Evolutionary conservation across 148 eudicot species (phyloP), one percentile per base, ranked within the genome.

Genomic region (Rhododendron ferrugineum): DNA sequence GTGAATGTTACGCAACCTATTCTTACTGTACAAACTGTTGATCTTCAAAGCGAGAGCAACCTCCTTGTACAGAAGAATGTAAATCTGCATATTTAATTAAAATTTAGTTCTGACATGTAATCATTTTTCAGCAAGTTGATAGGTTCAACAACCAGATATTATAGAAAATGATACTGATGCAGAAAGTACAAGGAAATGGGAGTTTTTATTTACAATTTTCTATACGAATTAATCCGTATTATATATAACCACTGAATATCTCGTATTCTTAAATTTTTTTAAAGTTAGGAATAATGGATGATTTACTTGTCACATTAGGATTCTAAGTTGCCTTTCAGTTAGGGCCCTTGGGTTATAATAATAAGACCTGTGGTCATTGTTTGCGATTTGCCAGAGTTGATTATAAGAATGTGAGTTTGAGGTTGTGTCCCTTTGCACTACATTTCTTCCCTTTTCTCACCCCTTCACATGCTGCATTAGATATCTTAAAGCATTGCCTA

Each of bases 1-100:
- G 79, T 96, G 99, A 85, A 96, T 96, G 88, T 86, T 88, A 28
- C 95, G 94, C 79, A 96, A 93, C 87, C 88, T 95, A 87, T 91
- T 92, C 93, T 96, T 96, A 90, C 99, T 96, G 89, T 96, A 93
- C 75, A 92, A 95, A 84, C 99, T 96, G 87, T 96, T 96, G 78
- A 96, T 96, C 92, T 96, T 96, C 87, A 96, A 86, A 80, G 99
- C 99, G 52, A 95, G 85, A 75, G 99, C 92, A 83, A 96, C 94
- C 91, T 96, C 99, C 90, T 96, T 96, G 91, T 96, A 96, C 68
- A 96, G 86, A 86, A 96, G 93, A 89, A 96, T 95, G 89, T 95
- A 96, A 58, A 96, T 93, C 98, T 95, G 95, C 88, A 90, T 42
- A 62, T 50, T 54, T 32, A 44, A 82, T 30, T 47, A 80, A 68